phyloP scores from a whole-genome alignment of 257 asterid species.

The Solanum peruvianum region DNA sequence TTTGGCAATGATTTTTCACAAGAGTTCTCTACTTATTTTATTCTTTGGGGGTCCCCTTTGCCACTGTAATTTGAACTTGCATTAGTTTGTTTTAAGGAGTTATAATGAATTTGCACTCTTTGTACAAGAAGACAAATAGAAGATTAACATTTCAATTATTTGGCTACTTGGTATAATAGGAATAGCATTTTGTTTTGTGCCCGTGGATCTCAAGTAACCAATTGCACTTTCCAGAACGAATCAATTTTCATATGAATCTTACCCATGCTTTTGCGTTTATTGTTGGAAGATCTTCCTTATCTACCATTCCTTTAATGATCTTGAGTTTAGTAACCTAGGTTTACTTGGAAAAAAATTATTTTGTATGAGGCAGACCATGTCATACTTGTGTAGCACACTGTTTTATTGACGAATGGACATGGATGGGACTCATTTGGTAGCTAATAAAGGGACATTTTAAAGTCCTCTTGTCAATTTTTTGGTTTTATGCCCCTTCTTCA shows the following conservation, averaged over 20 bases:
- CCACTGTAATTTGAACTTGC: background rate
- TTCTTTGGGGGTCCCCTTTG: background rate
- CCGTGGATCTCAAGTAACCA: background rate
- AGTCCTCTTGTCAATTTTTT: too few relatives aligned
- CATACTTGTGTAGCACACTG: too few relatives aligned
- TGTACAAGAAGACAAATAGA: background rate
- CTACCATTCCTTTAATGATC: background rate
- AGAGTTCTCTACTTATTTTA: background rate
- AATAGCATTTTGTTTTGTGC: background rate
- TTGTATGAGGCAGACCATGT: too few relatives aligned
- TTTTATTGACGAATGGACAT: too few relatives aligned
- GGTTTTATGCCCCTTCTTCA: too few relatives aligned
- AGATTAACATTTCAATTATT: background rate
- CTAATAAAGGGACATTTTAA: too few relatives aligned
- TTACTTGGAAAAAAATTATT: background rate
- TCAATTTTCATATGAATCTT: background rate
- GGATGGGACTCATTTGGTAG: too few relatives aligned
- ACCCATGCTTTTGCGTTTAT: background rate
- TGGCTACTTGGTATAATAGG: background rate
- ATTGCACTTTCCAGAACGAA: background rate
- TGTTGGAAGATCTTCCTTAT: background rate
- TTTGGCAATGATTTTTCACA: background rate
- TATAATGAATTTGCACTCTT: background rate
- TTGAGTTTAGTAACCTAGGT: background rate
- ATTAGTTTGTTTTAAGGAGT: background rate